phyloP scores from a whole-genome alignment of 2,329 filamentous ascomycete species.

The Drechslerella dactyloides region DNA sequence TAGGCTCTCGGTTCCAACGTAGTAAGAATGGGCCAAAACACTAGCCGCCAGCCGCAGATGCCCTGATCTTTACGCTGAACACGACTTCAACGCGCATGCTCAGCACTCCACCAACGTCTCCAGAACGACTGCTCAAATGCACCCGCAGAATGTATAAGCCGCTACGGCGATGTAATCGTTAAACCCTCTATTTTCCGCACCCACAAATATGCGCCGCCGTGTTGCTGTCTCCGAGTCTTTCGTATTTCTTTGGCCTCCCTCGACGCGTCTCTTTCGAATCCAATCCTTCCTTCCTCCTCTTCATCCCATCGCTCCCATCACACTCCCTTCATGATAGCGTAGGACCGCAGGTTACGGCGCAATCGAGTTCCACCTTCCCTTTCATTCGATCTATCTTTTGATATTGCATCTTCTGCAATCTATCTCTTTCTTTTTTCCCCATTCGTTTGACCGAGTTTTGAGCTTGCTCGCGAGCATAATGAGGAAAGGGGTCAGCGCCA shows the following conservation, averaged over 20 bases:
- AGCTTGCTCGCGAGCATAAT: constrained; percentile 11
- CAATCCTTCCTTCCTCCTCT: background rate
- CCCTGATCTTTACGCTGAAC: background rate
- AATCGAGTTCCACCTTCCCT: constrained; percentile 1
- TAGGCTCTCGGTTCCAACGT: background rate
- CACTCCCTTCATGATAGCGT: background rate
- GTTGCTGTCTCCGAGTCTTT: background rate
- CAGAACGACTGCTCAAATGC: background rate
- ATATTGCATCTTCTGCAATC: background rate
- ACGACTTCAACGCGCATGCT: background rate
- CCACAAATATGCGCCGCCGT: too few relatives aligned
- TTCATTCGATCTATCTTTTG: background rate
- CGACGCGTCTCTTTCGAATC: background rate
- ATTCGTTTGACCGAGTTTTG: too few relatives aligned
- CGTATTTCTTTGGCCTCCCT: background rate
- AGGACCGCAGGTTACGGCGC: background rate
- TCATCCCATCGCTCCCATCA: background rate
- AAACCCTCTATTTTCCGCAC: too few relatives aligned
- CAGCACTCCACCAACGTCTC: background rate
- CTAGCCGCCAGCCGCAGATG: background rate
- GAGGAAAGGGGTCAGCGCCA: constrained; percentile 34
- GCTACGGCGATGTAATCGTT: too few relatives aligned
- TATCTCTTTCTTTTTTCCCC: background rate
- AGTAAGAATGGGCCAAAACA: background rate
- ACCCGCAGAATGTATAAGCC: too few relatives aligned